Conservation (phyloP, 2,329 filamentous ascomycete genomes). For the Chrysosporium queenslandicum region DNA sequence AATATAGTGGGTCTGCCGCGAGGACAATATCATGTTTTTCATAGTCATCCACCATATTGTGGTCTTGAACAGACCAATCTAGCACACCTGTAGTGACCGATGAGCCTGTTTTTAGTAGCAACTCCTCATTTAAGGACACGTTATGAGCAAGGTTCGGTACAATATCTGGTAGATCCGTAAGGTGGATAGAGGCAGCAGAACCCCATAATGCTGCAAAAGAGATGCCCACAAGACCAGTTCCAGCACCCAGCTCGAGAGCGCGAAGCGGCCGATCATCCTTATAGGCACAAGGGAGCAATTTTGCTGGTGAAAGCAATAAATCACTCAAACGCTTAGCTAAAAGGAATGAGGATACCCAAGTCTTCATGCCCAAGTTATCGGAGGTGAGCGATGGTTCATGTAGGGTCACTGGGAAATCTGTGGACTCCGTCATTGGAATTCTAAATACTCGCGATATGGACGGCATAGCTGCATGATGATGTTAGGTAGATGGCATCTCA, state of each 20-base stretch:
- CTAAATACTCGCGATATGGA: constrained; percentile 52
- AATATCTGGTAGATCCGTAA: constrained; percentile 81
- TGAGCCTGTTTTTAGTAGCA: constrained; percentile 48
- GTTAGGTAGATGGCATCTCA: neutral
- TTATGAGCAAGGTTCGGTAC: constrained; percentile 72
- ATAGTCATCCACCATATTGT: constrained; percentile 19
- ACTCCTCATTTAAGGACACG: constrained; percentile 50
- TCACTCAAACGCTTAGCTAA: constrained; percentile 60
- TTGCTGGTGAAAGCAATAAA: constrained; percentile 31
- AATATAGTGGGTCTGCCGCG: constrained; percentile 79
- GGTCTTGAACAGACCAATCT: constrained; percentile 52
- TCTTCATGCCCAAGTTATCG: constrained; percentile 85
- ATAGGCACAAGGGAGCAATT: constrained; percentile 24
- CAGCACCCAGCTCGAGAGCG: constrained; percentile 72
- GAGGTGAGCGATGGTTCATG: constrained; percentile 80
- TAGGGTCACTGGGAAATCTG: constrained; percentile 56
- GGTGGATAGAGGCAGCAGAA: constrained; percentile 47
- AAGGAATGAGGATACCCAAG: constrained; percentile 85
- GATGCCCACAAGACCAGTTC: constrained; percentile 82
- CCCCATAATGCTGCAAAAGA: constrained; percentile 65
- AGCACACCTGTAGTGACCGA: constrained; percentile 54
- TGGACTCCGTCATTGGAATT: constrained; percentile 40
- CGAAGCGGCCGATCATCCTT: constrained; percentile 23
- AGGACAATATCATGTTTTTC: constrained; percentile 56
- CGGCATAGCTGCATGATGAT: constrained; percentile 45